phyloP scores from a whole-genome alignment of 805 yeast genomes.

The Monosporozyma siamensis region DNA sequence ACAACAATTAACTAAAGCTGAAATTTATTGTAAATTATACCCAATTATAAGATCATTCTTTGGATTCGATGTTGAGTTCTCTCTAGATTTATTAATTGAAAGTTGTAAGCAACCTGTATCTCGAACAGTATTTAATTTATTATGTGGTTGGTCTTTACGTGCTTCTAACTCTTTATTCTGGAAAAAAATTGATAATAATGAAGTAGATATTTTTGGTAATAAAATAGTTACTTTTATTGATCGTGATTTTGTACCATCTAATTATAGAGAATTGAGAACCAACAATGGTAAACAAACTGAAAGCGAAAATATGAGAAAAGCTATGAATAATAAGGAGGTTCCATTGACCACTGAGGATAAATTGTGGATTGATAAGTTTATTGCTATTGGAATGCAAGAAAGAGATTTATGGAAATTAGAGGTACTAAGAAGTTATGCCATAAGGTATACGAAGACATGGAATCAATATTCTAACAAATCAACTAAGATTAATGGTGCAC shows the following conservation, averaged over 20 bases:
- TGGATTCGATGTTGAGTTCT: slow-evolving; percentile 64
- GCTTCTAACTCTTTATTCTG: slow-evolving; percentile 70
- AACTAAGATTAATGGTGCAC: slow-evolving; percentile 14
- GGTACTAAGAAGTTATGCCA: slow-evolving; percentile 57
- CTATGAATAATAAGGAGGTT: slow-evolving; percentile 36
- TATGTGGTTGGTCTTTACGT: slow-evolving; percentile 62
- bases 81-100: slow-evolving; percentile 57
- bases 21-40: slow-evolving; percentile 69
- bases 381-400: slow-evolving; percentile 63
- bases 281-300: no score
- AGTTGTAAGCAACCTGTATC: slow-evolving; percentile 61
- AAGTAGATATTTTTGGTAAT: slow-evolving; percentile 40
- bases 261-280: no score
- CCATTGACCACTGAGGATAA: slow-evolving; percentile 58
- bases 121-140: slow-evolving; percentile 51
- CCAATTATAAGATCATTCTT: slow-evolving; percentile 73
- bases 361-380: slow-evolving; percentile 62
- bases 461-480: neutral
- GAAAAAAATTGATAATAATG: slow-evolving; percentile 40
- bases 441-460: slow-evolving; percentile 41
- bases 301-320: no score
- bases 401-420: slow-evolving; percentile 78
- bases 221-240: slow-evolving; percentile 21
- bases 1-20: slow-evolving; percentile 59
- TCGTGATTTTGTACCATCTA: slow-evolving; percentile 21